These are phyloP conservation scores for Candida sithepensis DNA, from an alignment of 805 yeast genomes.

Conservation along the genomic window DNA sequence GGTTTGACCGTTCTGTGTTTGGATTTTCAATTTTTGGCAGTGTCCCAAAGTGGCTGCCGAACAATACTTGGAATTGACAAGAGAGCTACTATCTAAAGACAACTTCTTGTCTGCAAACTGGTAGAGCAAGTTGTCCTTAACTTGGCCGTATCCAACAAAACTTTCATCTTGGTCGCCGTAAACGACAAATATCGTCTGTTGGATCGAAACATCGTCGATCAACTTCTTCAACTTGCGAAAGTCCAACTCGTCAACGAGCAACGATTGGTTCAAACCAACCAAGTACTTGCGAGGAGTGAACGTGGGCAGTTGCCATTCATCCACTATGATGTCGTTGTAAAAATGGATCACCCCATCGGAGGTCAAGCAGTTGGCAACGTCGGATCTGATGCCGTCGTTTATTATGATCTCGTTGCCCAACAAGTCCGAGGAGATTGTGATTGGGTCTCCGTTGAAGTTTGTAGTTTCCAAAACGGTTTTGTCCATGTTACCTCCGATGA, in stretches of 20 bases:
- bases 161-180: constrained; percentile 35
- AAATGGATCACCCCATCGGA: constrained; percentile 49
- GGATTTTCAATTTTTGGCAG: constrained; percentile 59
- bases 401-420: constrained; percentile 35
- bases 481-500: constrained; percentile 41
- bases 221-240: constrained; percentile 54
- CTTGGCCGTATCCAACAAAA: constrained; percentile 24
- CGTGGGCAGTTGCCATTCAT: constrained; percentile 17
- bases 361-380: constrained; percentile 38
- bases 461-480: constrained; percentile 8
- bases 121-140: constrained; percentile 45
- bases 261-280: constrained; percentile 54
- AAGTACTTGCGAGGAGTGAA: constrained; percentile 58
- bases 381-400: constrained; percentile 33
- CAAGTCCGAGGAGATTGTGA: constrained; percentile 20
- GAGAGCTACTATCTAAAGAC: constrained; percentile 33
- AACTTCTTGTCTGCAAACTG: constrained; percentile 56
- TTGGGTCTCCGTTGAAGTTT: constrained; percentile 27
- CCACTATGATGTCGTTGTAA: constrained; percentile 33
- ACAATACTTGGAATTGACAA: constrained; percentile 54
- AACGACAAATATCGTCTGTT: constrained; percentile 61
- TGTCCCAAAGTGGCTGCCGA: constrained; percentile 48
- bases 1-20: constrained; percentile 29
- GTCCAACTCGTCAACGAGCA: constrained; percentile 66
- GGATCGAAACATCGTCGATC: constrained; percentile 47